These are phyloP conservation scores for Leccinum imitatum DNA, from an alignment of 768 basidiomycete genomes.

Conservation along the genomic window DNA sequence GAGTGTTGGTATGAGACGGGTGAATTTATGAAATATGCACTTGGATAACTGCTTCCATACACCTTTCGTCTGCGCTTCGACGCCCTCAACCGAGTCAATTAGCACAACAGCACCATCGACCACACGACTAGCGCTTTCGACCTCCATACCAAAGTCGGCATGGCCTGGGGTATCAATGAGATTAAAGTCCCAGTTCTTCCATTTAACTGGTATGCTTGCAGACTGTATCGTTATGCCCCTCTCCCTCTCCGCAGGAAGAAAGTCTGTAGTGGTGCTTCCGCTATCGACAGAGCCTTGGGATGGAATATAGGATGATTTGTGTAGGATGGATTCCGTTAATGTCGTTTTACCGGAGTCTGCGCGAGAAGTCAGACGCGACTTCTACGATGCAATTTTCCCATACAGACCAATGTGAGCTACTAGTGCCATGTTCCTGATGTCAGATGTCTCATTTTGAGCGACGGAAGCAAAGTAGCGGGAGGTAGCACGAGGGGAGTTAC, in stretches of 20 bases:
- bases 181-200: constrained; percentile 84
- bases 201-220: constrained; percentile 84
- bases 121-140: constrained; percentile 88
- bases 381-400: neutral
- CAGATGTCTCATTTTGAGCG: constrained; percentile 34
- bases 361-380: constrained; percentile 9
- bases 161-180: constrained; percentile 91
- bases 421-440: constrained; percentile 75
- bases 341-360: constrained; percentile 90
- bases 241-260: constrained; percentile 85
- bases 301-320: constrained; percentile 70
- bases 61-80: constrained; percentile 86
- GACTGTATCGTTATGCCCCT: constrained; percentile 92
- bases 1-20: neutral
- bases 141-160: constrained; percentile 97
- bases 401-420: constrained; percentile 84
- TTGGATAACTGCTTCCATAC: constrained; percentile 87
- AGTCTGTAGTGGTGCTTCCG: constrained; percentile 89
- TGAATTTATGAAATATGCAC: constrained; percentile 43
- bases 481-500: constrained; percentile 6
- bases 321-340: constrained; percentile 82
- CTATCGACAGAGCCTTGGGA: constrained; percentile 82
- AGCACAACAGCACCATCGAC: constrained; percentile 88
- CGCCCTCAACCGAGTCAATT: constrained; percentile 88
- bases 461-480: constrained; percentile 26